Evolutionary conservation across 768 basidiomycete genomes (phyloP).

Genomic region (Rhodotorula paludigena): DNA sequence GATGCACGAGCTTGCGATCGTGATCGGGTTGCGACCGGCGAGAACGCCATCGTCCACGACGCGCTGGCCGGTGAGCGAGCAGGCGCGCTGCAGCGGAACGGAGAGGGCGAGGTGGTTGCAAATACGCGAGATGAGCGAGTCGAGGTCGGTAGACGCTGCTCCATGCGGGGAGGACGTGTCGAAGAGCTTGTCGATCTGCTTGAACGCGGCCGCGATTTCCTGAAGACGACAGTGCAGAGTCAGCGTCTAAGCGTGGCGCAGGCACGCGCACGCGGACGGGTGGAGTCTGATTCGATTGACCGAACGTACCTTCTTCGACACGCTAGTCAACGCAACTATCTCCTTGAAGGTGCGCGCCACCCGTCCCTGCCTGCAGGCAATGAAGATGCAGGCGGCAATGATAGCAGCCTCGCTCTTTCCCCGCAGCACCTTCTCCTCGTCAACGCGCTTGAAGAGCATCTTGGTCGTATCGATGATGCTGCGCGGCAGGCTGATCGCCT

Average conservation of each 20-base stretch:
- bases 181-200: slow-evolving; percentile 48
- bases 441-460: slow-evolving; percentile 92
- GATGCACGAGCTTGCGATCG: slow-evolving; percentile 96
- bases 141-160: slow-evolving; percentile 45
- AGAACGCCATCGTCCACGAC: slow-evolving; percentile 80
- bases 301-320: slow-evolving; percentile 77
- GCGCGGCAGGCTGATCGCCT: slow-evolving; percentile 87
- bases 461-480: slow-evolving; percentile 93
- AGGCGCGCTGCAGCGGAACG: slow-evolving; percentile 73
- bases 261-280: slow-evolving; percentile 45
- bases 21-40: slow-evolving; percentile 88
- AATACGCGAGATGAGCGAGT: slow-evolving; percentile 83
- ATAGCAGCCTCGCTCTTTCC: slow-evolving; percentile 88
- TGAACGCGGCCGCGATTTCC: slow-evolving; percentile 42
- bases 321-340: slow-evolving; percentile 86
- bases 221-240: slow-evolving; percentile 54
- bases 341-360: slow-evolving; percentile 95
- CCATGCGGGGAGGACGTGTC: slow-evolving; percentile 51
- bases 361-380: slow-evolving; percentile 89
- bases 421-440: slow-evolving; percentile 86
- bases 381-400: slow-evolving; percentile 96
- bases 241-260: slow-evolving; percentile 53
- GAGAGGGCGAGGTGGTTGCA: slow-evolving; percentile 87
- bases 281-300: too few relatives aligned
- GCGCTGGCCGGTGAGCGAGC: slow-evolving; percentile 71